Base-by-base conservation (phyloP, 2,329 filamentous ascomycete species). In the Phialophora tarda region DNA sequence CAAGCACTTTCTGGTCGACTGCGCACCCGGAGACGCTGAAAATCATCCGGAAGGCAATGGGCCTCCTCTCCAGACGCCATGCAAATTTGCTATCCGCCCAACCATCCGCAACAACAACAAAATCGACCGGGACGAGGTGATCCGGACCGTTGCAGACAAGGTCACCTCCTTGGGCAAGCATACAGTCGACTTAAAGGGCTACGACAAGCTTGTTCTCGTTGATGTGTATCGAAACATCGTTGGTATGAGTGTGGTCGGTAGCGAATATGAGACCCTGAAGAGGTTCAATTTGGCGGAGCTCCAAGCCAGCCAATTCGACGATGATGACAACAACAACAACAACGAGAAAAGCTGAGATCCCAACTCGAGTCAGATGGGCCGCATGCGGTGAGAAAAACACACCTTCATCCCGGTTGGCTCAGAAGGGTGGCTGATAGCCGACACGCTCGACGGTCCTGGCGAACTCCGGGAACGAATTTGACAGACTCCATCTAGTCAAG, bases 221-320 rank as follows among this genome's bases (percentile, higher is more conserved):
- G 86, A 88, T 71, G 79, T 89, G 63, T 85, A 87, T 74, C 82
- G 88, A 78, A 88, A 88, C 71, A 76, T 89, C 10, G 83, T 86
- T 66, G 87, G 87, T 23, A 87, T 89, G 82, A 88, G 86, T 69
- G 86, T 89, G 8, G 84, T 88, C 4, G 83, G 82, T 23, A 77
- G 80, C 60, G 84, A 87, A 69, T 89, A 84, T 71, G 86, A 89
- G 62, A 77, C 81, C 69, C 78, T 89, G 68, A 89, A 88, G 76
- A 81, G 84, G 63, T 89, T 83, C 76, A 89, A 89, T 74, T 75
- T 89, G 56, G 83, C 86, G 51, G 87, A 89, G 75, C 82, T 89
- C 60, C 86, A 85, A 71, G 50, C 69, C 6, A 66, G 62, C 47
- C 63, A 63, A n/a, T 63, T 68, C 30, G 62, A 32, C 14, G 44